Evolutionary conservation across 495 filamentous ascomycete genomes (phyloP), one percentile per base, ranked within the genome.

Genomic region (Neurospora hispaniola): DNA sequence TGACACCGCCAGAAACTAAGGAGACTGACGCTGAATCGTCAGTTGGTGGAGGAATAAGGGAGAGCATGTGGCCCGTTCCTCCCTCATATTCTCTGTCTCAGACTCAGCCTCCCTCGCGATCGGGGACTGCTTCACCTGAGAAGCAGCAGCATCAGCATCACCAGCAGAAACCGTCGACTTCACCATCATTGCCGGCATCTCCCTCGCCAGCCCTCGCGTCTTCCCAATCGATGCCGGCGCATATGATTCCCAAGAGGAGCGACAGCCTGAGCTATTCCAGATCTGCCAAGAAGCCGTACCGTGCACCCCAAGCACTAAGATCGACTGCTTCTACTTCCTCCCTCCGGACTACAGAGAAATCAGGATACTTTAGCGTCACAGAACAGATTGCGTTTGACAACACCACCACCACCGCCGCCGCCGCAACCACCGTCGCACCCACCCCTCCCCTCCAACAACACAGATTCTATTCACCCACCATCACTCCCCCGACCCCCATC

Each of bases 401-500:
- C 43, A n/a, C 18, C 18, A 20, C 23, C 46, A 23, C 23, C 23
- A 23, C 46, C 31, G 31, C 69, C 44, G n/a, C 46, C 23, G 23
- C 23, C 23, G n/a, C n/a, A n/a, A 23, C 23, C 23, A 23, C 46
- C 31, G 31, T 43, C 44, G n/a, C 46, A 23, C n/a, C 43, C n/a
- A 46, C 42, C 43, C 18, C 18, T n/a, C 3, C 43, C 43, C 18
- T 18, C 14, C 5, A 5, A 10, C 73, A 18, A 10, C 70, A 7
- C 39, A 39, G 1, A 7, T 9, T 4, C 4, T 35, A 42, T 4
- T 31, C 27, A n/a, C 62, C 27, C 5, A 41, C 62, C 23, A 71
- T 23, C 2, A 70, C 73, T 2, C 76, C 76, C 0, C 76, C 76
- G 0, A 76, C 73, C 1, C 77, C 76, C 6, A 54, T 54, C 46